Evolutionary conservation across 2,329 filamentous ascomycete genomes (phyloP), one percentile per base, ranked within the genome.

Genomic region (Fusarium sulawesiense): DNA sequence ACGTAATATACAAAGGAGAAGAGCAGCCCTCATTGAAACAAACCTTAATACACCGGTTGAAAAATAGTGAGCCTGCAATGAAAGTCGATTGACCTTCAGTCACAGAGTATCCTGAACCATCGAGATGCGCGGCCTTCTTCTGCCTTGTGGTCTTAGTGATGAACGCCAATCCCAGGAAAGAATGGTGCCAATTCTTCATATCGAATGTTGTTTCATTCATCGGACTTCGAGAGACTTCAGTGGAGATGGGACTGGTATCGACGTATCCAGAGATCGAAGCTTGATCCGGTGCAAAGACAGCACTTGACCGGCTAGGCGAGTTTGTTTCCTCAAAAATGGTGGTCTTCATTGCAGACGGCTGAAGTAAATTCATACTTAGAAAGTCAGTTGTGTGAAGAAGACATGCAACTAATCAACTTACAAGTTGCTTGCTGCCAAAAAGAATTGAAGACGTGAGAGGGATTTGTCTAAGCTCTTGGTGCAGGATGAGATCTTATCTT

Each of bases 391-490:
- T 27, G 25, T 27, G 25, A 11, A 27, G 6, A 25, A 25, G 23
- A 25, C 23, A 25, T 25, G 7, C 23, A 25, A 25, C 23, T 7
- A 25, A 25, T 25, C 2, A 25, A 25, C 23, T 32, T 29, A 56
- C 53, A 58, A 6, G 11, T 45, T 44, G 0, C 42, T 60, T n/a
- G 54, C n/a, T 1, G 37, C 42, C 10, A 48, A 59, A 48, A 12
- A 29, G 46, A 7, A 4, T 57, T 42, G 7, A 4, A 65, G 53
- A 1, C 25, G 21, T 8, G 40, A n/a, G 2, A 56, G 42, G 0
- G 59, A 61, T 6, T 40, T 29, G 6, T 71, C 60, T 4, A 71
- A 20, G 3, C 20, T 42, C 6, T 20, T 45, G 8, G 32, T 49
- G 6, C 9, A 20, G 47, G 21, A 32, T n/a, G 12, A 21, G 18